Percentiles rank a stretch among this genome's conserved stretches.
Conservation (phyloP, 2,329 filamentous ascomycete genomes). For the Coleophoma cylindrospora region DNA sequence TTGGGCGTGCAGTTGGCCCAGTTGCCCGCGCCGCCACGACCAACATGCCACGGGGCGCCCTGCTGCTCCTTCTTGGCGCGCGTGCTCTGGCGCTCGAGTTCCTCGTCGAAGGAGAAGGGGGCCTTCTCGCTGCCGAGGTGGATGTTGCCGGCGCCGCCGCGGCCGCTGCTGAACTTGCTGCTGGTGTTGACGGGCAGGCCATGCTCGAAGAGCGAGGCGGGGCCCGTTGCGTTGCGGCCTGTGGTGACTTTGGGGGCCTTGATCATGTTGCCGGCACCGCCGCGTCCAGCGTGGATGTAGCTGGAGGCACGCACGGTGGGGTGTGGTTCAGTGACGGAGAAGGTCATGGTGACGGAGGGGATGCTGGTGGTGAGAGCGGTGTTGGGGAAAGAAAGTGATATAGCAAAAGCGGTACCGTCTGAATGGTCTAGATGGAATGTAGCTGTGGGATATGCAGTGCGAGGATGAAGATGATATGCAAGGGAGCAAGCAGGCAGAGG, state of each 20-base stretch:
- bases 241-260: not conserved
- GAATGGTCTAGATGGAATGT: too few relatives aligned
- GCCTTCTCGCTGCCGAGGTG: slow-evolving; percentile 18
- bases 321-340: slow-evolving; percentile 24
- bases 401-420: too few relatives aligned
- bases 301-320: slow-evolving; percentile 16
- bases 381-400: too few relatives aligned
- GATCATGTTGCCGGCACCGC: slow-evolving; percentile 26
- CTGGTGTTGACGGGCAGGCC: slow-evolving; percentile 16
- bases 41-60: slow-evolving; percentile 20
- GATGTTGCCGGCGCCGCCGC: slow-evolving; percentile 28
- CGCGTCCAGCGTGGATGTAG: slow-evolving; percentile 24
- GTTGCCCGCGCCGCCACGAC: slow-evolving; percentile 26
- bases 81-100: slow-evolving; percentile 21
- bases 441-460: too few relatives aligned
- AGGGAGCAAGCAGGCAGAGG: too few relatives aligned
- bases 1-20: slow-evolving; percentile 7
- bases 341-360: slow-evolving; percentile 7
- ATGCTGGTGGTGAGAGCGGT: not conserved
- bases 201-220: slow-evolving; percentile 21
- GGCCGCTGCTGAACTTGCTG: slow-evolving; percentile 21
- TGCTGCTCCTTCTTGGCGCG: slow-evolving; percentile 20
- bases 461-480: too few relatives aligned
- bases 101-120: slow-evolving; percentile 27
- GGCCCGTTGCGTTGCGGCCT: slow-evolving; percentile 17